Conservation (phyloP, 179 eudicot genomes). For the Camellia oleifera region DNA sequence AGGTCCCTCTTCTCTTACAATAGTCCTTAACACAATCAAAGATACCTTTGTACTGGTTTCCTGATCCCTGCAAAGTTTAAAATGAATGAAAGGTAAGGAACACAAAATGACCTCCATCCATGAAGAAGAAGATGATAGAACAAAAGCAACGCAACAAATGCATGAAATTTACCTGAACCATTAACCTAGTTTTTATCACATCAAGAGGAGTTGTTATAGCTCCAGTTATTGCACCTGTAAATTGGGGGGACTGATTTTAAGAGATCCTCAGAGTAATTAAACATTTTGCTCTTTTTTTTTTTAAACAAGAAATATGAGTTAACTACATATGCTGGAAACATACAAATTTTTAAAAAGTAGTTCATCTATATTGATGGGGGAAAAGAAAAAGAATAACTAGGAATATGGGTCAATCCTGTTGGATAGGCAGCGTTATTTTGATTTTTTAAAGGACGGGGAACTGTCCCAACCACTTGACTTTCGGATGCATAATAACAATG, state of each 20-base stretch:
- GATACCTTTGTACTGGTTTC: constrained; percentile 69
- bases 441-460: neutral
- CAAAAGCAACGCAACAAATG: neutral
- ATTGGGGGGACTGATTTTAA: neutral
- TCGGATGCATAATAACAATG: neutral
- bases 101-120: neutral
- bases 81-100: neutral
- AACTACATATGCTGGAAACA: neutral
- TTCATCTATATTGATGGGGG: neutral
- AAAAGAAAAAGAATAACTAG: neutral
- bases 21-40: constrained; percentile 67
- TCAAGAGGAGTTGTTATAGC: constrained; percentile 91
- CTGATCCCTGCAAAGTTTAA: constrained; percentile 55
- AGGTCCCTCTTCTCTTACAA: constrained; percentile 78
- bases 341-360: neutral
- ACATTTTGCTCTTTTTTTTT: neutral
- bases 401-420: neutral
- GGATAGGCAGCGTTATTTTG: neutral
- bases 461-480: neutral
- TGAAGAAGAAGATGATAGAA: constrained; percentile 10
- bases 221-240: constrained; percentile 84
- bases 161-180: constrained; percentile 66
- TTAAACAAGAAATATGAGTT: neutral
- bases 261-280: neutral
- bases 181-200: constrained; percentile 91